Evolutionary conservation across 2,329 filamentous ascomycete species (phyloP).

Genomic region (Cercospora canescens): DNA sequence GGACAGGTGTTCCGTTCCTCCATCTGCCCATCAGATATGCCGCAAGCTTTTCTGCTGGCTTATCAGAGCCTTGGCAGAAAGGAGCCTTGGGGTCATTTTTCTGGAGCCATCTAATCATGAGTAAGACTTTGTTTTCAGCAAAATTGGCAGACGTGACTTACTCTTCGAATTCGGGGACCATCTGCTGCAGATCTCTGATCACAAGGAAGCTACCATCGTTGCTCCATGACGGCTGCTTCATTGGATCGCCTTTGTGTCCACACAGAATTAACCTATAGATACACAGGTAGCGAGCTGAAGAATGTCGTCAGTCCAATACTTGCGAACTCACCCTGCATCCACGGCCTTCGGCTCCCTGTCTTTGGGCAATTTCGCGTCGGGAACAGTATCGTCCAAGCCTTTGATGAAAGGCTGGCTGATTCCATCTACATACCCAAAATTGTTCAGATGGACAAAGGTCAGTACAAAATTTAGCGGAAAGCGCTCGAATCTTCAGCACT

Average conservation of each 20-base stretch:
- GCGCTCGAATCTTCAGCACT: slow-evolving; percentile 5
- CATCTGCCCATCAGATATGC: slow-evolving; percentile 10
- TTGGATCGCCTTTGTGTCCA: slow-evolving; percentile 9
- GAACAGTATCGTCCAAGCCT: slow-evolving; percentile 8
- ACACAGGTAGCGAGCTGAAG: slow-evolving; percentile 4
- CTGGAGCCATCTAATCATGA: slow-evolving; percentile 8
- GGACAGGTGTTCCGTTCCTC: slow-evolving; percentile 10
- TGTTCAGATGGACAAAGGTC: background rate
- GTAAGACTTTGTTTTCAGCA: slow-evolving; percentile 5
- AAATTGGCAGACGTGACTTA: background rate
- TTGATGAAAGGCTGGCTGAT: slow-evolving; percentile 9
- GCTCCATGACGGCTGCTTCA: slow-evolving; percentile 8
- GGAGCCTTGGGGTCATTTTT: slow-evolving; percentile 4
- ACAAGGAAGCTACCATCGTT: slow-evolving; percentile 8
- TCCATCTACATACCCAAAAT: slow-evolving; percentile 8
- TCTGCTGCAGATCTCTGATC: slow-evolving; percentile 10
- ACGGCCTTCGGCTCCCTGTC: slow-evolving; percentile 2
- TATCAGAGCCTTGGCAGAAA: slow-evolving; percentile 8
- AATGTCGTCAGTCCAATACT: slow-evolving; percentile 3
- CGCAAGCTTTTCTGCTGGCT: slow-evolving; percentile 9
- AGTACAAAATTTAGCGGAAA: slow-evolving; percentile 5
- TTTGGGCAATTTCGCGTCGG: slow-evolving; percentile 2
- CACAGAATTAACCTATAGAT: slow-evolving; percentile 3
- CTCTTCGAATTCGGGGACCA: slow-evolving; percentile 10
- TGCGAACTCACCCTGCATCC: slow-evolving; percentile 3